Base-by-base conservation (phyloP, 352 stramenopile species). In the Globisporangium spinosum region DNA sequence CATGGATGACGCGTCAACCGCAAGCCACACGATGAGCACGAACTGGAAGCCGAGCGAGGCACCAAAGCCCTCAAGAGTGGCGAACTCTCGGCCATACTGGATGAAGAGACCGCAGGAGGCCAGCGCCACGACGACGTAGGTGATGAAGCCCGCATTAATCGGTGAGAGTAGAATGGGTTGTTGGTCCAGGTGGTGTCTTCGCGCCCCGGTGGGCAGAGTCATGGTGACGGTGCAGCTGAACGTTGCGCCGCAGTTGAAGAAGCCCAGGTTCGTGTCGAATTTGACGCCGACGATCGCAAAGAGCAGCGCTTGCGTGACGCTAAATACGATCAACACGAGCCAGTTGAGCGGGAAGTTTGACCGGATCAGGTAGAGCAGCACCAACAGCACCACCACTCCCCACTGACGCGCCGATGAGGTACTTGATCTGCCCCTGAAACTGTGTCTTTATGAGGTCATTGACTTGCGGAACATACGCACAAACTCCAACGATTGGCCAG, bases 11-110 rank as follows among this genome's bases (percentile, higher is more conserved):
- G 80, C 80, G 34, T 87, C 78, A 62, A 78, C 76, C 0, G 78
- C 73, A 63, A 89, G 82, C 77, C 80, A 89, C 40, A 81, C 54
- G 34, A 83, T 70, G 10, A 89, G 72, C 6, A 85, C 69, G 12
- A 87, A 59, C 65, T 86, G 76, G 43, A 89, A 69, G 20, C 57
- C 66, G 58, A 83, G 65, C 7, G 73, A 78, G 38, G 77, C 83
- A 10, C 64, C 65, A 62, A 89, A 69, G n/a, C 76, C 79, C 47
- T 75, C 66, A 0, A 70, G 20, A 2, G 72, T 76, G 25, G 86
- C 72, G 35, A 87, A 43, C 2, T 15, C 32, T 35, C 32, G 32
- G 8, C 60, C 70, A 35, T 70, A 83, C 17, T 74, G 45, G 38
- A 67, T 62, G 55, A 78, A 79, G 8, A 84, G 47, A 35, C 68